phyloP scores from a whole-genome alignment of 768 basidiomycete genomes.

The Boletellus ananiceps region DNA sequence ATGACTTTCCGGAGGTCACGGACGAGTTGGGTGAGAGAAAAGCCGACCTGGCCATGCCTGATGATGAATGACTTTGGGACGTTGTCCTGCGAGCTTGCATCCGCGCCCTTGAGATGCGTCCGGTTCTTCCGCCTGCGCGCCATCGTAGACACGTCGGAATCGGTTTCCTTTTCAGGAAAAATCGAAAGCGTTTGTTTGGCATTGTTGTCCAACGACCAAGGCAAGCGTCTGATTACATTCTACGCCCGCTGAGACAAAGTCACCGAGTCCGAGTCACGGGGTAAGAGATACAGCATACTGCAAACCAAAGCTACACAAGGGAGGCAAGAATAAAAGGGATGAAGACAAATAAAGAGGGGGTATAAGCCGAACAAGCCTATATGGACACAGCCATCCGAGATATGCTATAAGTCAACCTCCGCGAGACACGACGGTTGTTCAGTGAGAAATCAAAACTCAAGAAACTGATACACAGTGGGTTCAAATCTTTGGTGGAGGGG shows the following conservation, averaged over 20 bases:
- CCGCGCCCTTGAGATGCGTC: conserved; percentile 69
- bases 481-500: conserved; percentile 63
- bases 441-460: conserved; percentile 56
- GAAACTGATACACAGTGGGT: conserved; percentile 64
- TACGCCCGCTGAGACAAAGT: not conserved
- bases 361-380: not conserved
- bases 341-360: not conserved
- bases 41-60: conserved; percentile 91
- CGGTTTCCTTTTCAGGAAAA: conserved; percentile 21
- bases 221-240: not conserved
- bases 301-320: conserved; percentile 27
- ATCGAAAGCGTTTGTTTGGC: conserved; percentile 18
- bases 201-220: conserved; percentile 15
- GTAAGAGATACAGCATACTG: conserved; percentile 28
- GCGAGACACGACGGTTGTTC: conserved; percentile 7
- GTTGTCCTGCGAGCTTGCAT: conserved; percentile 33
- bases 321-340: conserved; percentile 4
- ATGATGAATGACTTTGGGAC: conserved; percentile 93
- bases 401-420: conserved; percentile 28
- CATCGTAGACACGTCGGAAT: conserved; percentile 34
- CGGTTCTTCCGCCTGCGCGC: conserved; percentile 73
- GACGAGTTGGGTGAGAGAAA: conserved; percentile 82
- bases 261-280: conserved; percentile 5
- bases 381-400: not conserved
- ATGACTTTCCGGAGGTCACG: conserved; percentile 92